Evolutionary conservation across 2,329 filamentous ascomycete species (phyloP).

Genomic region (Aspergillus pseudoviridinutans): DNA sequence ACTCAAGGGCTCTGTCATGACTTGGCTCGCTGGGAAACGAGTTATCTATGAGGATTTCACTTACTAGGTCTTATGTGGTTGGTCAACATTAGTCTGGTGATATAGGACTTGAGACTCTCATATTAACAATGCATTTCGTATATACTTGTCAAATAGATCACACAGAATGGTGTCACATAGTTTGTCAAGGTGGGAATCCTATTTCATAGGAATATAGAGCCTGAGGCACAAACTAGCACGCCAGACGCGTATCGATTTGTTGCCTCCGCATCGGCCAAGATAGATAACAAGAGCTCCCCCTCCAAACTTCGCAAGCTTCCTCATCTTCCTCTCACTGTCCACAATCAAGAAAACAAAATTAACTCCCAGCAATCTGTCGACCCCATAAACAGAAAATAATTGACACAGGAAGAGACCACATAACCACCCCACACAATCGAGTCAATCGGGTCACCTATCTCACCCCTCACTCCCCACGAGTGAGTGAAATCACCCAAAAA

Average conservation of each 20-base stretch:
- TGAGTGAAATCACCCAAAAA: constrained; percentile 17
- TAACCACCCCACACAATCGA: constrained; percentile 7
- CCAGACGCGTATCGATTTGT: constrained; percentile 11
- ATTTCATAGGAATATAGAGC: not conserved
- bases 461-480: constrained; percentile 6
- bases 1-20: constrained; percentile 48
- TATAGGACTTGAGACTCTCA: not conserved
- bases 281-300: not conserved
- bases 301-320: not conserved
- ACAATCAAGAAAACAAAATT: not conserved
- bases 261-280: constrained; percentile 9
- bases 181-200: not conserved
- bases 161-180: not conserved
- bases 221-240: not conserved
- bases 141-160: too few species aligned
- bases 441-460: not conserved
- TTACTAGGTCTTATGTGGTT: constrained; percentile 33
- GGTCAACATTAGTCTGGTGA: too few species aligned
- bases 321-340: not conserved
- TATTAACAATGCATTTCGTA: not conserved
- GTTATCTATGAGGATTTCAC: constrained; percentile 59
- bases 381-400: too few species aligned
- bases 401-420: not conserved
- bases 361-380: too few species aligned
- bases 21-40: constrained; percentile 54